These are phyloP conservation scores for Gremmenia infestans DNA, from an alignment of 2,329 filamentous ascomycete genomes.

Conservation along the genomic window DNA sequence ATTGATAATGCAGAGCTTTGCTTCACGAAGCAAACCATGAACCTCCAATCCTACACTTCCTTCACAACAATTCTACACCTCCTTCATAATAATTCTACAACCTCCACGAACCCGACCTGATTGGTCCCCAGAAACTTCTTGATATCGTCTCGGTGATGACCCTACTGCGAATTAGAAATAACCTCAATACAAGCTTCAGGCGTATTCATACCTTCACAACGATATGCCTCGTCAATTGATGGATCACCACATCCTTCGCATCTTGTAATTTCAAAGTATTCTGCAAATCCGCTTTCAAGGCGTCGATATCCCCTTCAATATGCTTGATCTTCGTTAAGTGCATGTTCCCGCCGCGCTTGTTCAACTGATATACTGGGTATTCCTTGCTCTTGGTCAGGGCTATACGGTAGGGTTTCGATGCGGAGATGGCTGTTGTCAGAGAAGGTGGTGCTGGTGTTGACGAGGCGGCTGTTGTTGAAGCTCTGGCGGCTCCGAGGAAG, in stretches of 20 bases:
- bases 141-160: conserved; percentile 45
- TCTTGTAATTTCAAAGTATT: conserved; percentile 50
- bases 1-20: conserved; percentile 15
- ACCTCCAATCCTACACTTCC: neutral
- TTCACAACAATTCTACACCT: neutral
- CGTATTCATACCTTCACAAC: conserved; percentile 57
- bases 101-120: conserved; percentile 4
- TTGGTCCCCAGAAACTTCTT: conserved; percentile 41
- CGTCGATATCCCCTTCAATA: conserved; percentile 66
- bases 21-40: conserved; percentile 12
- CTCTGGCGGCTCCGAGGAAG: conserved; percentile 22
- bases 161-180: conserved; percentile 30
- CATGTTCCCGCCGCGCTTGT: conserved; percentile 71
- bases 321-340: conserved; percentile 72
- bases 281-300: conserved; percentile 59
- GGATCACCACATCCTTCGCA: conserved; percentile 43
- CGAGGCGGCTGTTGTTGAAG: conserved; percentile 10
- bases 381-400: conserved; percentile 65
- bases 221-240: conserved; percentile 63
- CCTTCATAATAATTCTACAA: neutral
- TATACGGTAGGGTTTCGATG: conserved; percentile 45
- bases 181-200: neutral
- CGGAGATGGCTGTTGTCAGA: conserved; percentile 4
- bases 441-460: conserved; percentile 11
- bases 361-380: conserved; percentile 70